Evolutionary conservation across 345 rosid genomes (phyloP), one percentile per base, ranked within the genome.

Genomic region (Stellera chamaejasme): DNA sequence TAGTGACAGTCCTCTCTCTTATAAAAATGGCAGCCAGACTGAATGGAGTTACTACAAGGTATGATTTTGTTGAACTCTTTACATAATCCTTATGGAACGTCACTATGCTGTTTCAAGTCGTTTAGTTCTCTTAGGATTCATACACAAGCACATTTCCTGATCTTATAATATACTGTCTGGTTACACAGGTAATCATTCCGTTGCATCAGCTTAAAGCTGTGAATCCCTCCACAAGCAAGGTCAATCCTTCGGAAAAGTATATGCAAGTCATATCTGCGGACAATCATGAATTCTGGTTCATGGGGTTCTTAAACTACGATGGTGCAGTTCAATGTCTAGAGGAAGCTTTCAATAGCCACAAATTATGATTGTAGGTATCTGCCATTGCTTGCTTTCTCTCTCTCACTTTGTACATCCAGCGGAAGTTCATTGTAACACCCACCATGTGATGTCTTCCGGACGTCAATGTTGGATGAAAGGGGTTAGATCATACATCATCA

Each of bases 31-130:
- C 41, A 69, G 66, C 54, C 81, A 79, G 66, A 76, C 80, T 50
- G 73, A 83, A 54, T 87, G 95, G 95, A 87, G 84, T 75, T 81
- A 83, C 66, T 87, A 83, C 69, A 81, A 87, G 91, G 95, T 83
- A 69, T 50, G 67, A 23, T 41, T 19, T 56, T 0, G 49, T 13
- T 52, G 28, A 27, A 13, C 45, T 63, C 19, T 50, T 27, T 46
- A 60, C 46, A 28, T 58, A 60, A 61, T 43, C 55, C 11, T 46
- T 43, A 19, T 19, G 23, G 23, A 19, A 19, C 23, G 23, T 19
- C 23, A 19, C 14, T 43, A 12, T 46, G 11, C 13, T 32, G 10
- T 32, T 6, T 25, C 8, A 4, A 36, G 52, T 32, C 41, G 49
- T 9, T 57, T 4, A 50, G 42, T 10, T 60, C 1, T 25, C 15